Percentiles rank a stretch among this genome's conserved stretches.
phyloP scores from a whole-genome alignment of 139 green algal species.

The Micractinium conductrix region DNA sequence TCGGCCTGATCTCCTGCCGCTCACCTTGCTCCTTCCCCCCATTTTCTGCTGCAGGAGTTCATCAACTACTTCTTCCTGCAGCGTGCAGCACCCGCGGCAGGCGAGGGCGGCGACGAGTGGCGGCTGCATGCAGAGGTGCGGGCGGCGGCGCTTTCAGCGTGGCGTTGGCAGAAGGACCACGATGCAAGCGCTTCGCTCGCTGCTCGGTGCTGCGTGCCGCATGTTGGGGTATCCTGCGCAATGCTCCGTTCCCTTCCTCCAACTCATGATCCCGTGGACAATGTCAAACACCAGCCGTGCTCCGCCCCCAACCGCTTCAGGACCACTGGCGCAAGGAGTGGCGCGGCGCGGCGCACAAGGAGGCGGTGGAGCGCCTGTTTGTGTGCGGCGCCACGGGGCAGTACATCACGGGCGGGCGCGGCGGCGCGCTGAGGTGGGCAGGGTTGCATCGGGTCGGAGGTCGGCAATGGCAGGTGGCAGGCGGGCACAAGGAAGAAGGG shows the following conservation, averaged over 20 bases:
- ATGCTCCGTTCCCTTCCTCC: background rate
- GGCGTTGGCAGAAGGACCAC: background rate
- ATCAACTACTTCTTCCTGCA: slow-evolving; percentile 90
- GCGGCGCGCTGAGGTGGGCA: slow-evolving; percentile 12
- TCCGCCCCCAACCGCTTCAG: background rate
- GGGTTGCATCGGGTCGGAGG: too few species aligned
- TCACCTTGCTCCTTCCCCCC: background rate
- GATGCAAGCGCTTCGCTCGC: background rate
- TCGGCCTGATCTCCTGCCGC: background rate
- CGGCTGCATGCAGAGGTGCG: slow-evolving; percentile 15
- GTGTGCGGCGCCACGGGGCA: slow-evolving; percentile 68
- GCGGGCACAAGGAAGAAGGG: background rate
- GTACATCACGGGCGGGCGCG: slow-evolving; percentile 72
- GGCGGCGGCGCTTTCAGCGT: too few species aligned
- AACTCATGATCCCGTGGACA: background rate
- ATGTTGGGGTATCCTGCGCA: background rate
- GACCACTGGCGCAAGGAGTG: slow-evolving; percentile 60
- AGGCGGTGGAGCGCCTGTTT: slow-evolving; percentile 58
- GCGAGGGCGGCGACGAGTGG: slow-evolving; percentile 3
- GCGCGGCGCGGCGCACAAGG: slow-evolving; percentile 48
- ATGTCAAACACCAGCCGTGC: background rate
- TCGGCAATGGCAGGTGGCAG: background rate
- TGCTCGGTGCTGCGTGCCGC: background rate
- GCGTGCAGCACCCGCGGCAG: slow-evolving; percentile 37
- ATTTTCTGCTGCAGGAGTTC: slow-evolving; percentile 65